Conservation (phyloP, 1,284 basidiomycete species). For the Leccinum subrobustum region DNA sequence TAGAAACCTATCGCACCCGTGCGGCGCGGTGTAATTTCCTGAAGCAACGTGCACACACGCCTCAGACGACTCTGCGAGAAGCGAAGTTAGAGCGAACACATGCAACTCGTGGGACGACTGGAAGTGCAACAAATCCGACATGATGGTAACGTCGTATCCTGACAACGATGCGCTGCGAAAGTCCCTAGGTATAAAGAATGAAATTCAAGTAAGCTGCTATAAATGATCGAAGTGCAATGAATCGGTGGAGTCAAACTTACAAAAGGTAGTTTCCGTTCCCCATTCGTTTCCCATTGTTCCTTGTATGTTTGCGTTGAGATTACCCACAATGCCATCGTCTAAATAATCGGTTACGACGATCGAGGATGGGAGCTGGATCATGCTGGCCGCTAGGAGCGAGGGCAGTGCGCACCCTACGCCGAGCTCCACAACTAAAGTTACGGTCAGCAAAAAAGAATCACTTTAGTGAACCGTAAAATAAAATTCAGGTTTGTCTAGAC, state of each 20-base stretch:
- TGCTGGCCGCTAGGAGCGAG: constrained; percentile 54
- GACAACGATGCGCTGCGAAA: constrained; percentile 15
- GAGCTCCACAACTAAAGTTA: constrained; percentile 56
- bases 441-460: background rate
- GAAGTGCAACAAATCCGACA: constrained; percentile 73
- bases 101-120: constrained; percentile 58
- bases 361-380: constrained; percentile 42
- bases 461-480: background rate
- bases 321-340: constrained; percentile 56
- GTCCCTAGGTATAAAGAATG: constrained; percentile 11
- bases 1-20: constrained; percentile 58
- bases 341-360: constrained; percentile 69
- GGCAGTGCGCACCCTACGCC: constrained; percentile 67
- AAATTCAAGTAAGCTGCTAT: background rate
- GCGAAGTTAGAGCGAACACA: constrained; percentile 45
- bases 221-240: background rate
- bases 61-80: constrained; percentile 44
- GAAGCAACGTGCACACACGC: constrained; percentile 59
- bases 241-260: constrained; percentile 40
- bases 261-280: constrained; percentile 52
- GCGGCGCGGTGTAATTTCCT: constrained; percentile 57
- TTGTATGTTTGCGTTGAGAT: constrained; percentile 52
- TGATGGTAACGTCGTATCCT: constrained; percentile 54
- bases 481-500: background rate
- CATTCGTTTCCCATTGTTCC: constrained; percentile 63